phyloP scores from a whole-genome alignment of 371 early-diverging fungal genomes.

The Lichtheimia ornata region DNA sequence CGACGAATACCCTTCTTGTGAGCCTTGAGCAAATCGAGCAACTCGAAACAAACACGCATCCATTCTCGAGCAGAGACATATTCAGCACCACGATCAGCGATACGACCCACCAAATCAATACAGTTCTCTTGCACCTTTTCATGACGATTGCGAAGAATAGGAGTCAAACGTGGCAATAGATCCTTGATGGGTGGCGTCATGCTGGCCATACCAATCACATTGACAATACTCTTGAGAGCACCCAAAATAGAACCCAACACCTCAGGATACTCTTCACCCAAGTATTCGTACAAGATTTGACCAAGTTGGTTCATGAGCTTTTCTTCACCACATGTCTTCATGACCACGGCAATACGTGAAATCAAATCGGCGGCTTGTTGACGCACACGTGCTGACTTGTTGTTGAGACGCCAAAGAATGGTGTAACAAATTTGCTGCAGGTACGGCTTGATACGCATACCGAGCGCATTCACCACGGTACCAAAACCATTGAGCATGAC shows the following conservation, averaged over 20 bases:
- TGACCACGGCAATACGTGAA: conserved; percentile 90
- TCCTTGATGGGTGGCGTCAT: conserved; percentile 99
- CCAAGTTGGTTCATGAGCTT: conserved; percentile 91
- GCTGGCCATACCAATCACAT: conserved; percentile 95
- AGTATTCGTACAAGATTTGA: conserved; percentile 91
- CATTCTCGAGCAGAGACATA: conserved; percentile 97
- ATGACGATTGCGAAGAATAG: conserved; percentile 96
- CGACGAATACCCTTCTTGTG: conserved; percentile 95
- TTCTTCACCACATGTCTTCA: conserved; percentile 94
- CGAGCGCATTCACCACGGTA: conserved; percentile 89
- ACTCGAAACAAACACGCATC: conserved; percentile 98
- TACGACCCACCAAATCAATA: conserved; percentile 94
- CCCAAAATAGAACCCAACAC: conserved; percentile 94
- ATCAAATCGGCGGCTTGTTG: conserved; percentile 97
- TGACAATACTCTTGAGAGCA: conserved; percentile 90
- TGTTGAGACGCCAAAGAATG: conserved; percentile 95
- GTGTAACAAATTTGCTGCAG: conserved; percentile 91
- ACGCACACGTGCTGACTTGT: conserved; percentile 93
- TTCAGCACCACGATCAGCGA: conserved; percentile 98
- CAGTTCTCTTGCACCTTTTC: conserved; percentile 96
- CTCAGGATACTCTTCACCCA: conserved; percentile 98
- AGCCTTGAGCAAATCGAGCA: conserved; percentile 94
- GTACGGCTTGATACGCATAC: conserved; percentile 88
- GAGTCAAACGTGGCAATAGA: conserved; percentile 92
- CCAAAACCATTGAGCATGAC: conserved; percentile 96